These are phyloP conservation scores for Salix arbutifolia DNA, from an alignment of 345 rosid species.

Conservation along the genomic window DNA sequence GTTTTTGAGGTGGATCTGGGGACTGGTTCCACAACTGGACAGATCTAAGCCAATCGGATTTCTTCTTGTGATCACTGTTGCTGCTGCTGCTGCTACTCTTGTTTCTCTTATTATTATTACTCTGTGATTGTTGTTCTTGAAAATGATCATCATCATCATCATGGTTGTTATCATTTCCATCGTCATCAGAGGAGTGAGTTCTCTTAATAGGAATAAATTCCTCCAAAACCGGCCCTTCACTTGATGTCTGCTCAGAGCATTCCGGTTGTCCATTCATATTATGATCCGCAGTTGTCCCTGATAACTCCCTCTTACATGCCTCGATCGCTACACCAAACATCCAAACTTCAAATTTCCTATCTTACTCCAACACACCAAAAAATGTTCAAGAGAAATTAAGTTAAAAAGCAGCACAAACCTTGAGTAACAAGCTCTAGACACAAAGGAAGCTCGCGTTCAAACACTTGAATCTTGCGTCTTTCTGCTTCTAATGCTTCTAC, in stretches of 20 bases:
- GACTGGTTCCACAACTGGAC: constrained; percentile 86
- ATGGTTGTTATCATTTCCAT: constrained; percentile 6
- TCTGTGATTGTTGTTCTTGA: constrained; percentile 37
- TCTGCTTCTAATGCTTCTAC: constrained; percentile 80
- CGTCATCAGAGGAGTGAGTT: constrained; percentile 24
- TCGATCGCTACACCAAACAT: constrained; percentile 60
- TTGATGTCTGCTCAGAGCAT: constrained; percentile 81
- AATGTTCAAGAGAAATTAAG: neutral
- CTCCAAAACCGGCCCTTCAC: constrained; percentile 67
- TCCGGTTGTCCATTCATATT: constrained; percentile 58
- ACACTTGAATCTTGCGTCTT: constrained; percentile 81
- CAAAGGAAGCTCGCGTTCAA: constrained; percentile 90
- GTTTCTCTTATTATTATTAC: constrained; percentile 6
- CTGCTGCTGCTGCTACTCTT: constrained; percentile 17
- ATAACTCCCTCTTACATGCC: constrained; percentile 64
- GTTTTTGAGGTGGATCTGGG: constrained; percentile 48
- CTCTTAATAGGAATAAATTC: constrained; percentile 77
- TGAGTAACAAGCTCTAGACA: constrained; percentile 86
- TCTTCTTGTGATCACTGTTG: constrained; percentile 42
- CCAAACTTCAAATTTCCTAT: neutral
- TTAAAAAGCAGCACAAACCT: constrained; percentile 34
- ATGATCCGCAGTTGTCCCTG: constrained; percentile 50
- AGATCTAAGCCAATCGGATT: constrained; percentile 98
- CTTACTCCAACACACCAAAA: neutral
- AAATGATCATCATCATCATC: neutral